Evolutionary conservation across 805 yeast genomes (phyloP).

Genomic region (Phaffomyces opuntiae): DNA sequence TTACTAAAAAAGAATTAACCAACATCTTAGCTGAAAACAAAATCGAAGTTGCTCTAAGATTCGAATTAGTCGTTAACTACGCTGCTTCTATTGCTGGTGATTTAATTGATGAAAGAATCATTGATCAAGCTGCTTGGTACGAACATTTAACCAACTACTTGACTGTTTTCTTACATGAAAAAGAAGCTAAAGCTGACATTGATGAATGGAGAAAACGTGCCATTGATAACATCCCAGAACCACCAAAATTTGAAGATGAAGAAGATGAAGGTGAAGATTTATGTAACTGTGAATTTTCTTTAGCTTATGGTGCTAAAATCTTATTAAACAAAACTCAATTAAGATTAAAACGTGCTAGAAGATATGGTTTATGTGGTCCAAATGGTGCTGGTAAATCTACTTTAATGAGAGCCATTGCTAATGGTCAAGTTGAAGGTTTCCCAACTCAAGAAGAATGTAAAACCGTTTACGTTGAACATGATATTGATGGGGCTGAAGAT

Average conservation of each 20-base stretch:
- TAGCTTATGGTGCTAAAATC: slow-evolving; percentile 99
- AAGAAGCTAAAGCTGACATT: slow-evolving; percentile 80
- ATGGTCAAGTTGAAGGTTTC: slow-evolving; percentile 99
- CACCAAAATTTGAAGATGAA: slow-evolving; percentile 93
- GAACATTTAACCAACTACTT: slow-evolving; percentile 86
- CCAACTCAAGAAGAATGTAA: slow-evolving; percentile 98
- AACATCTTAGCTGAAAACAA: slow-evolving; percentile 62
- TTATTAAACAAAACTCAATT: slow-evolving; percentile 98
- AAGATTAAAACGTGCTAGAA: slow-evolving; percentile 97
- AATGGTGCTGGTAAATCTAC: slow-evolving; percentile 99
- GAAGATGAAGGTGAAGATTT: slow-evolving; percentile 99
- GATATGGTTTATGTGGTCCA: slow-evolving; percentile 99
- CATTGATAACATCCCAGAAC: slow-evolving; percentile 95
- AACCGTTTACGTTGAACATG: slow-evolving; percentile 99
- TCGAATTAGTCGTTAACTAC: slow-evolving; percentile 69
- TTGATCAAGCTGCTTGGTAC: slow-evolving; percentile 89
- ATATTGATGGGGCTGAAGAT: slow-evolving; percentile 96
- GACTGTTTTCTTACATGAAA: slow-evolving; percentile 92
- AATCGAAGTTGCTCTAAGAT: slow-evolving; percentile 61
- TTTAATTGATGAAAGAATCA: slow-evolving; percentile 95
- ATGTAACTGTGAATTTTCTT: slow-evolving; percentile 99
- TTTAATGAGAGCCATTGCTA: slow-evolving; percentile 94
- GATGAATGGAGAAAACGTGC: slow-evolving; percentile 95
- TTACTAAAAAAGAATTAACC: slow-evolving; percentile 77
- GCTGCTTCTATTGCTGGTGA: slow-evolving; percentile 98